Base-by-base conservation (phyloP, 805 yeast species). In the Groenewaldozyma tartarivorans region DNA sequence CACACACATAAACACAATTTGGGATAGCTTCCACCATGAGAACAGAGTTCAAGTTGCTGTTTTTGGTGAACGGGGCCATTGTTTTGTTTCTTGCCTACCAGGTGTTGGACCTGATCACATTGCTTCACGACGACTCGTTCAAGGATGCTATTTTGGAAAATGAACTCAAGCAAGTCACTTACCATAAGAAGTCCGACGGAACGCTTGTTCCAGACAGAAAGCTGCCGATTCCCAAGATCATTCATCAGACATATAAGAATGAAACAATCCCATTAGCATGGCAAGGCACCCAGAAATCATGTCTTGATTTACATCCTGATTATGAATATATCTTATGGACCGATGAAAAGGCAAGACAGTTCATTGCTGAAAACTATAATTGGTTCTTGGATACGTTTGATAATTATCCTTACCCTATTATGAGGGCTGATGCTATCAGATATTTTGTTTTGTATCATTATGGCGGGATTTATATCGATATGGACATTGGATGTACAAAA, bases 211-310 rank as follows among this genome's bases (percentile, higher is more conserved):
- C 47, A 11, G 38, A 35, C 29, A 21, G 46, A 22, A 22, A 21
- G 18, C 71, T 70, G 44, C 57, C 81, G 30, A 85, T 87, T 35
- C 96, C 96, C 30, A 83, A 81, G 54, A 86, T 87, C 57, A 86
- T 88, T 41, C 96, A 88, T 57, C 96, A 88, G 60, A 88, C 96
- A 11, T 88, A 88, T 62, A 87, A 83, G 57, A 81, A 84, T 17
- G 70, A 66, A 11, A 72, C 78, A 17, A 74, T 87, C 13, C 96
- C 96, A 2, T 87, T 77, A 38, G 67, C 72, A 36, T 88, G 96
- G 96, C 67, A 65, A 45, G 72, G 70, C 4, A 86, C 94, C 21
- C 95, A 84, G 54, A 71, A 77, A 56, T 73, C 74, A 20, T 85
- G 95, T 56, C 69, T 75, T 33, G 82, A 81, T 46, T 63, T 80